These are phyloP conservation scores for Suhomyces wounanorum DNA, from an alignment of 1,139 yeast species.

Conservation along the genomic window DNA sequence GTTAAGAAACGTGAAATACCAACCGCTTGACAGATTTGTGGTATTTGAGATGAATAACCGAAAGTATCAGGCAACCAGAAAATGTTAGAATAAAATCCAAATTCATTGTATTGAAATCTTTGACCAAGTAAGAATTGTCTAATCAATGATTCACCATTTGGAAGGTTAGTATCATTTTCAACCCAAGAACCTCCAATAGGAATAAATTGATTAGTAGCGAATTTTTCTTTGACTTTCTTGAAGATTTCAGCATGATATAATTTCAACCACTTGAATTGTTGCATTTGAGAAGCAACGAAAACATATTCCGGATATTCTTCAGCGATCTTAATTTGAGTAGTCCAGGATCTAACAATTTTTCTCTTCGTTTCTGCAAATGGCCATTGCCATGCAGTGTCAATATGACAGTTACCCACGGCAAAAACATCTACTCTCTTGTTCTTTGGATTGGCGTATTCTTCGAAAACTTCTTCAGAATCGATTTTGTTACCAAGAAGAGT, in stretches of 20 bases:
- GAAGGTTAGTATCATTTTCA: slow-evolving; percentile 93
- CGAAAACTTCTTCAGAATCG: slow-evolving; percentile 64
- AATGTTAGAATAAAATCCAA: slow-evolving; percentile 71
- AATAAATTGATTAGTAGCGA: slow-evolving; percentile 71
- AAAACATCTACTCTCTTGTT: slow-evolving; percentile 51
- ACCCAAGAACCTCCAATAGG: slow-evolving; percentile 99
- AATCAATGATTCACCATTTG: slow-evolving; percentile 85
- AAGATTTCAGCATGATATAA: slow-evolving; percentile 83
- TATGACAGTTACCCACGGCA: slow-evolving; percentile 93
- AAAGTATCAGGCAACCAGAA: slow-evolving; percentile 98
- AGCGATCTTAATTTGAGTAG: slow-evolving; percentile 82
- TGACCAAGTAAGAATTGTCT: slow-evolving; percentile 92
- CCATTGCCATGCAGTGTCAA: slow-evolving; percentile 98
- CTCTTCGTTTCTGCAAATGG: slow-evolving; percentile 95
- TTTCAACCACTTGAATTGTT: slow-evolving; percentile 90
- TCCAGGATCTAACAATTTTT: slow-evolving; percentile 92
- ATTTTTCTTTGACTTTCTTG: slow-evolving; percentile 61
- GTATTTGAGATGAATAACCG: slow-evolving; percentile 94
- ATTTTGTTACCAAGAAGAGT: slow-evolving; percentile 63
- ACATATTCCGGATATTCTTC: slow-evolving; percentile 90
- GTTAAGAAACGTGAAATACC: slow-evolving; percentile 86
- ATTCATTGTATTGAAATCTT: slow-evolving; percentile 73
- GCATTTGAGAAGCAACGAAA: slow-evolving; percentile 95
- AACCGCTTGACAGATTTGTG: slow-evolving; percentile 84
- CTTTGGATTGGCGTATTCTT: slow-evolving; percentile 26